Percentiles rank a stretch among this genome's conserved stretches.
Conservation (phyloP, 495 filamentous ascomycete genomes). For the Diplogelasinospora grovesii region DNA sequence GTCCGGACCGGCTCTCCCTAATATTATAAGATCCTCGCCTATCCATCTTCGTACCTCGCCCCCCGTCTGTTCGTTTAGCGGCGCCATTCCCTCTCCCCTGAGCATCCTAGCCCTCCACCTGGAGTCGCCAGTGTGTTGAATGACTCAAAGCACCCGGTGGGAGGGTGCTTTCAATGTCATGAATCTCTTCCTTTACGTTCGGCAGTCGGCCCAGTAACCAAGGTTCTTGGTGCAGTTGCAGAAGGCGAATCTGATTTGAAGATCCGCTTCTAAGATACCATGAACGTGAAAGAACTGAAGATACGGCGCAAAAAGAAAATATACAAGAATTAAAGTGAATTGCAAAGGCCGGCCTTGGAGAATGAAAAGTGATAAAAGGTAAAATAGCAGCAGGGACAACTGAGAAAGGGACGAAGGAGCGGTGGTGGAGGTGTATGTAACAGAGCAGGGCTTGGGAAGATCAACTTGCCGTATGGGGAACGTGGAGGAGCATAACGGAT, state of each 20-base stretch:
- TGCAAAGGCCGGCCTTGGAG: slow-evolving; percentile 17
- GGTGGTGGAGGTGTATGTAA: slow-evolving; percentile 30
- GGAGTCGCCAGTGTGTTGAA: slow-evolving; percentile 10
- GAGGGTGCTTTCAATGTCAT: slow-evolving; percentile 5
- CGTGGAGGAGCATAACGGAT: slow-evolving; percentile 23
- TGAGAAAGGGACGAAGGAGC: slow-evolving; percentile 13
- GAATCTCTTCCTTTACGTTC: too few relatives aligned
- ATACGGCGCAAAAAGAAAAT: slow-evolving; percentile 13
- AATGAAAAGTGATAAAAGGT: slow-evolving; percentile 18
- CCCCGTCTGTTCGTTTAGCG: slow-evolving; percentile 8
- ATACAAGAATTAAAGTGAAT: slow-evolving; percentile 1
- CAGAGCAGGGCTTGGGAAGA: slow-evolving; percentile 16
- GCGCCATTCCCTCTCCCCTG: slow-evolving; percentile 26
- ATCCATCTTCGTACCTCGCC: slow-evolving; percentile 5
- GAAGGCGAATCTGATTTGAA: too few relatives aligned
- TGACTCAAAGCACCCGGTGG: slow-evolving; percentile 14
- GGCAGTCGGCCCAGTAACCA: too few relatives aligned
- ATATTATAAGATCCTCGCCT: slow-evolving; percentile 1
- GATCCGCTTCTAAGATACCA: too few relatives aligned
- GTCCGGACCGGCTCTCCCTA: slow-evolving; percentile 2
- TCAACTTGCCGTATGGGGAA: slow-evolving; percentile 15
- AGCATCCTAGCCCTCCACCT: slow-evolving; percentile 14
- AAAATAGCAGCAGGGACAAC: slow-evolving; percentile 6
- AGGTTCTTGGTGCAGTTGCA: too few relatives aligned
- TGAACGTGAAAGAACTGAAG: too few relatives aligned